A percentile compares a stretch with the other conserved stretches of the same genome.
These are phyloP conservation scores for Clathrus columnatus DNA, from an alignment of 768 basidiomycete genomes.

Conservation along the genomic window DNA sequence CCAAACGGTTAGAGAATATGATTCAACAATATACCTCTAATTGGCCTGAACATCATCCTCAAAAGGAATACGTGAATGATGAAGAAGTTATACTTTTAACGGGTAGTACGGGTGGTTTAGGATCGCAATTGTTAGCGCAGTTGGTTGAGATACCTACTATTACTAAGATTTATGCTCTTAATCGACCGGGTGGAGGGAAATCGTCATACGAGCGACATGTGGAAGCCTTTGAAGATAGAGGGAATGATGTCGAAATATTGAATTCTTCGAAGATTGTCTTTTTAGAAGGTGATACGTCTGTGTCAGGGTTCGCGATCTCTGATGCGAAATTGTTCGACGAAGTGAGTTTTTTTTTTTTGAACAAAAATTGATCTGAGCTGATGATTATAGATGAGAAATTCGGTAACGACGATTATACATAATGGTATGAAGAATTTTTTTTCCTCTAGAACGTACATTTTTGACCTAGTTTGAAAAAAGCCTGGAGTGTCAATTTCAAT, in stretches of 20 bases:
- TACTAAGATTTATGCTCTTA: conserved; percentile 9
- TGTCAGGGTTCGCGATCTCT: conserved; percentile 11
- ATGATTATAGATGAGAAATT: not conserved
- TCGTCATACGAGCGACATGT: conserved; percentile 17
- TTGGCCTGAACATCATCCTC: not conserved
- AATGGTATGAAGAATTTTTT: not conserved
- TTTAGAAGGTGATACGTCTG: conserved; percentile 15
- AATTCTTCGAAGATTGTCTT: conserved; percentile 13
- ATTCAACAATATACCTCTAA: not conserved
- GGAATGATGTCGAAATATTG: conserved; percentile 20
- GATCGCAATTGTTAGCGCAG: conserved; percentile 9
- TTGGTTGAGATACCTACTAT: conserved; percentile 1
- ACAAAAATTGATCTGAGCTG: not conserved
- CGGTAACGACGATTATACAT: not conserved
- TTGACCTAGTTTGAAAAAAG: conserved; percentile 12
- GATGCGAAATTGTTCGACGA: conserved; percentile 4
- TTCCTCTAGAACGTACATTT: too few relatives aligned
- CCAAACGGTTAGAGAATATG: not conserved
- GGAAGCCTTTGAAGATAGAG: conserved; percentile 25
- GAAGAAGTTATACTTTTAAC: conserved; percentile 11
- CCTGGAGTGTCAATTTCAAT: conserved; percentile 40
- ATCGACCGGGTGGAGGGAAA: conserved; percentile 4
- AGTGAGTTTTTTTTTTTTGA: not conserved
- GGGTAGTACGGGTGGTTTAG: conserved; percentile 13
- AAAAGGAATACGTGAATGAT: not conserved